Conservation (phyloP, 208 protist genomes). For the Balamuthia mandrillaris region DNA sequence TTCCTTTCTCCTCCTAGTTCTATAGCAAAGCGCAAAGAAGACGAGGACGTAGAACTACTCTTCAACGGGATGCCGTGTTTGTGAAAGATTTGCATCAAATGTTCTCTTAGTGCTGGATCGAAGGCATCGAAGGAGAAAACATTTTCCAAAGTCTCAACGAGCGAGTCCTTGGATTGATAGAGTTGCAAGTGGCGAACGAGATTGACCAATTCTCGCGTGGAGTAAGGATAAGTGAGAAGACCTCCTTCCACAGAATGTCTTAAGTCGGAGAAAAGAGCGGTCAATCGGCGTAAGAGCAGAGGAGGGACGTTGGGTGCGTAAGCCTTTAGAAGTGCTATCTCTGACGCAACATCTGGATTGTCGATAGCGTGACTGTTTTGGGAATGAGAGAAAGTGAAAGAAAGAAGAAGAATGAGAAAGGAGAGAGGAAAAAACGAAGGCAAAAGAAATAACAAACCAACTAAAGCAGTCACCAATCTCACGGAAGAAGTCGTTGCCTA, state of each 20-base stretch:
- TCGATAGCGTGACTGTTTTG: slow-evolving; percentile 74
- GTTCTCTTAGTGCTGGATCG: slow-evolving; percentile 33
- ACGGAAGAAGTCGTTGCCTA: slow-evolving; percentile 90
- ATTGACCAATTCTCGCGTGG: slow-evolving; percentile 82
- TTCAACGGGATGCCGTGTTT: slow-evolving; percentile 25
- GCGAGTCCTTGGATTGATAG: slow-evolving; percentile 79
- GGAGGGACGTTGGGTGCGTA: slow-evolving; percentile 52
- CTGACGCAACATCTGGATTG: slow-evolving; percentile 78
- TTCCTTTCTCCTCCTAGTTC: too few relatives aligned
- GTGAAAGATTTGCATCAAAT: slow-evolving; percentile 38
- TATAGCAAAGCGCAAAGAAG: too few relatives aligned
- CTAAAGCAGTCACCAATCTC: slow-evolving; percentile 86
- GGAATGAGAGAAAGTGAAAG: background rate
- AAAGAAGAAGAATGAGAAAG: slow-evolving; percentile 12
- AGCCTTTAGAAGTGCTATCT: slow-evolving; percentile 67
- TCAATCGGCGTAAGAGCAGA: slow-evolving; percentile 13
- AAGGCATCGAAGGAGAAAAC: slow-evolving; percentile 49
- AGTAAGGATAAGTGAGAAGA: slow-evolving; percentile 74
- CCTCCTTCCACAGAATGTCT: slow-evolving; percentile 52
- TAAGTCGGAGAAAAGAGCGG: background rate
- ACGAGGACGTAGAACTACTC: background rate
- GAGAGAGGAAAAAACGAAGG: background rate
- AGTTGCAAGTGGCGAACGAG: slow-evolving; percentile 85
- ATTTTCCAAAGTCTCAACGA: slow-evolving; percentile 44
- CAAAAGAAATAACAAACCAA: background rate